These are phyloP conservation scores for Fusarium sp. DNA, from an alignment of 2,329 filamentous ascomycete genomes.

Conservation along the genomic window DNA sequence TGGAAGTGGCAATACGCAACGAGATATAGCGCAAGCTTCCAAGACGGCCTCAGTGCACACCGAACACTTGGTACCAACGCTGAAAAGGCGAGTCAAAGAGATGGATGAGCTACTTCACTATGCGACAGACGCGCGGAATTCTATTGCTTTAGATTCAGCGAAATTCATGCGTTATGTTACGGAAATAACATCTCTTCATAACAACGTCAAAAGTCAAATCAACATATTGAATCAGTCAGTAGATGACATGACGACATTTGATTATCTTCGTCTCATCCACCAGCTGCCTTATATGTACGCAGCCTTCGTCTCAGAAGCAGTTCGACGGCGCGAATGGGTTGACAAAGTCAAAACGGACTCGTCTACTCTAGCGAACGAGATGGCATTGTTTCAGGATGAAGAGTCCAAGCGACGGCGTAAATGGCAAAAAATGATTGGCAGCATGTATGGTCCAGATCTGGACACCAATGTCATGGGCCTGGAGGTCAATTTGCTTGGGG, in stretches of 20 bases:
- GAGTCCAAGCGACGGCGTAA: constrained; percentile 87
- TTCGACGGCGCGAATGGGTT: constrained; percentile 87
- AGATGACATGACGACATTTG: constrained; percentile 81
- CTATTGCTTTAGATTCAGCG: constrained; percentile 69
- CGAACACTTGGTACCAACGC: constrained; percentile 65
- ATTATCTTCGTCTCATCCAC: constrained; percentile 80
- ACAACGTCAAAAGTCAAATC: constrained; percentile 75
- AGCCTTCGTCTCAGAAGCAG: constrained; percentile 84
- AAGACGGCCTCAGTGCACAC: constrained; percentile 71
- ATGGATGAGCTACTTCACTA: constrained; percentile 68
- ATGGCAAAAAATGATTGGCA: constrained; percentile 87
- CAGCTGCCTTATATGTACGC: constrained; percentile 90
- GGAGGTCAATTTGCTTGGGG: constrained; percentile 84
- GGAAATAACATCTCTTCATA: constrained; percentile 77
- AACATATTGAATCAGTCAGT: constrained; percentile 74
- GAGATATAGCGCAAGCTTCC: constrained; percentile 67
- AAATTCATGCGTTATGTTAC: constrained; percentile 85
- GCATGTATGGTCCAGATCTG: constrained; percentile 72
- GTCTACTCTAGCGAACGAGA: constrained; percentile 86
- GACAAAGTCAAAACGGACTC: constrained; percentile 91
- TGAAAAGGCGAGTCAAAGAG: constrained; percentile 64
- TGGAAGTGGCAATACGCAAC: constrained; percentile 69
- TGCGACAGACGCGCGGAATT: constrained; percentile 72
- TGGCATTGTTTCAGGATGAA: constrained; percentile 91
- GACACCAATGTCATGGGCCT: constrained; percentile 78